Evolutionary conservation across 2,329 filamentous ascomycete genomes (phyloP), one percentile per base, ranked within the genome.

Genomic region (Colletotrichum musae): DNA sequence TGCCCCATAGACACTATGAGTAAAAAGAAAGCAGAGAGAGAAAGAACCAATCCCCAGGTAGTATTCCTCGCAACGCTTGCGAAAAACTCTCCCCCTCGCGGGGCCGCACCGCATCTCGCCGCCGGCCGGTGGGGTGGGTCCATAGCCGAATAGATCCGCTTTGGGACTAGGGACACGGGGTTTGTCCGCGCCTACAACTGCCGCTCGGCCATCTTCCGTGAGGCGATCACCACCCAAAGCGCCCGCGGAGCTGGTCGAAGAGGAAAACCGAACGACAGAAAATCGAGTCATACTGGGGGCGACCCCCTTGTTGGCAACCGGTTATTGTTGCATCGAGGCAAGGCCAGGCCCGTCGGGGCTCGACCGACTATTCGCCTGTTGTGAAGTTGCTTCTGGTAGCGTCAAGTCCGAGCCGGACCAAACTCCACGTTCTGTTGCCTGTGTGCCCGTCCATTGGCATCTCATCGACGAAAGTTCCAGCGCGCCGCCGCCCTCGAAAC

Each of bases 191-290:
- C 58, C 18, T 47, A 28, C 32, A 60, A 66, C 61, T 65, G 61
- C 47, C 54, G 56, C 62, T 69, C 66, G 66, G 66, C 54, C 66
- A 69, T 60, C 62, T 60, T 69, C 66, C 66, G 66, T 66, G 66
- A 60, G 61, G 41, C 36, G 59, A 41, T 36, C 13, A 18, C 48
- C 58, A 45, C 21, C 41, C 32, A 41, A 6, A 41, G 24, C 63
- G 63, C 64, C 65, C 65, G 53, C 59, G 59, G 53, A 39, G 39
- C 59, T 16, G 21, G 52, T 36, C 32, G 32, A 36, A 10, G 32
- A 36, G 32, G 10, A 36, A 36, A 36, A 10, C 32, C 32, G 10
- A 36, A 36, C 32, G 32, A 36, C 32, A 36, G 28, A 43, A 16
- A 65, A 45, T 69, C 62, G 66, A 69, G 66, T 66, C 66, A 69